Conservation (phyloP, 108 stramenopile species). For the Schizochytrium sp. region DNA sequence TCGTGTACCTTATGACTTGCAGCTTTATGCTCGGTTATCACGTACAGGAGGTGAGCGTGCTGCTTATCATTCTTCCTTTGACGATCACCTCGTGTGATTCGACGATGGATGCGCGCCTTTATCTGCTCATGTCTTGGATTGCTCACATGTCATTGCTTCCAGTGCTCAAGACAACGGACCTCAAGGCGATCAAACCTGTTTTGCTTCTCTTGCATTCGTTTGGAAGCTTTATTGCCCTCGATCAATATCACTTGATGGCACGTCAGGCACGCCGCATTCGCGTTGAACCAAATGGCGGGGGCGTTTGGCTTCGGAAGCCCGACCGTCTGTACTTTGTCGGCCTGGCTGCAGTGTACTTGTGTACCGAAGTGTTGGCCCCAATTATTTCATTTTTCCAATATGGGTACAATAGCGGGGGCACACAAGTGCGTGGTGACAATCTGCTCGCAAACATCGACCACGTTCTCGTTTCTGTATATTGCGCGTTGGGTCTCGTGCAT, state of each 20-base stretch:
- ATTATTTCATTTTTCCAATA: background rate
- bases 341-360: background rate
- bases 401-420: background rate
- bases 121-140: slow-evolving; percentile 11
- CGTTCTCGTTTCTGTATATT: background rate
- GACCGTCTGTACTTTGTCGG: slow-evolving; percentile 2
- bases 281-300: background rate
- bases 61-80: background rate
- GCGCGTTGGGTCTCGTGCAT: background rate
- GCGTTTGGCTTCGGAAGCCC: background rate
- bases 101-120: slow-evolving; percentile 7
- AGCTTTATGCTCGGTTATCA: background rate
- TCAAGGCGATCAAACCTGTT: background rate
- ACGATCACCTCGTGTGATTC: background rate
- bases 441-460: background rate
- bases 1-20: background rate
- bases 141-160: background rate
- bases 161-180: background rate
- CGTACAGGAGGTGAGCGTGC: background rate
- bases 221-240: background rate
- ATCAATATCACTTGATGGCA: background rate
- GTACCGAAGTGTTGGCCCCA: background rate
- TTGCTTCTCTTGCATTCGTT: background rate
- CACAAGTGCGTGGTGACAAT: background rate
- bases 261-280: background rate